Evolutionary conservation across 2,329 filamentous ascomycete genomes (phyloP).

Genomic region (Nemania serpens): DNA sequence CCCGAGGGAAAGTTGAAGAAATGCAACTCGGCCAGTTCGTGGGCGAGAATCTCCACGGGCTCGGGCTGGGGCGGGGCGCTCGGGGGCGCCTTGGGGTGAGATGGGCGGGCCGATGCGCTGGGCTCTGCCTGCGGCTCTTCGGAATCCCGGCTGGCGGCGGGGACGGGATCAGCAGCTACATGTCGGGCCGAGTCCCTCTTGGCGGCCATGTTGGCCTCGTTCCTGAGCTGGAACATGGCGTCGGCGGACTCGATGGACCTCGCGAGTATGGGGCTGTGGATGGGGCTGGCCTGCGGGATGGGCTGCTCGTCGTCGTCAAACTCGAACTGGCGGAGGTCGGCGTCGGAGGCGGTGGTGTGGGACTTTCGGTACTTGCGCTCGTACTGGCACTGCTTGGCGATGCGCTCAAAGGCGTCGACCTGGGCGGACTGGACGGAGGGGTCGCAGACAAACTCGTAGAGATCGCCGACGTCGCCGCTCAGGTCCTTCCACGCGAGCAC

Average conservation of each 20-base stretch:
- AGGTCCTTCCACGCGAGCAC: conserved; percentile 94
- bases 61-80: conserved; percentile 70
- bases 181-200: conserved; percentile 45
- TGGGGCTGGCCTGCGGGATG: conserved; percentile 66
- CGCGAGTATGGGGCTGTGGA: conserved; percentile 61
- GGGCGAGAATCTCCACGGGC: conserved; percentile 71
- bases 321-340: conserved; percentile 80
- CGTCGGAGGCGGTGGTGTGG: conserved; percentile 77
- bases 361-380: conserved; percentile 89
- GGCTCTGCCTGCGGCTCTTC: conserved; percentile 25
- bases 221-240: conserved; percentile 57
- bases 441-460: conserved; percentile 99
- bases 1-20: conserved; percentile 89
- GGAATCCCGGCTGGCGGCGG: conserved; percentile 39
- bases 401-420: conserved; percentile 78
- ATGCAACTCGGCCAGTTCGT: conserved; percentile 83
- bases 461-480: conserved; percentile 88
- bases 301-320: conserved; percentile 69
- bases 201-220: conserved; percentile 51
- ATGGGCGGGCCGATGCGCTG: conserved; percentile 32
- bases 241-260: conserved; percentile 63
- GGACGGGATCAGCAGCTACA: conserved; percentile 14
- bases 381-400: conserved; percentile 93
- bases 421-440: conserved; percentile 69
- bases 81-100: conserved; percentile 43